phyloP scores from a whole-genome alignment of 2,329 filamentous ascomycete species.

The Mycocentrospora acerina region DNA sequence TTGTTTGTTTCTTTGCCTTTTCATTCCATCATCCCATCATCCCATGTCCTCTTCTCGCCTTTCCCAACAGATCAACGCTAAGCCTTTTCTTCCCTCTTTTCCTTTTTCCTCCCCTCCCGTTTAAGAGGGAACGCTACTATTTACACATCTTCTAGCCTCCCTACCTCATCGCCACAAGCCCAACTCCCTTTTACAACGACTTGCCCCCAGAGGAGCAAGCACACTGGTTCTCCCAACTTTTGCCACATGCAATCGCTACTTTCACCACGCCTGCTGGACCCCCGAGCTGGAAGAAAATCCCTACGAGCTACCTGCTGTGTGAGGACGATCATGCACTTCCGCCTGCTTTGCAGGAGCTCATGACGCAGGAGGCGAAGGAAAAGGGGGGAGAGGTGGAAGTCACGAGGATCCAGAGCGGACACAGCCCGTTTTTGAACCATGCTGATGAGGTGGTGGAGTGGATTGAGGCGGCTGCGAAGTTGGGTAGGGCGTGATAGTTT shows the following conservation, averaged over 20 bases:
- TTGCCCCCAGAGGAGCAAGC: constrained; percentile 22
- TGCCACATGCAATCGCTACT: constrained; percentile 27
- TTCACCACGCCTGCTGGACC: constrained; percentile 27
- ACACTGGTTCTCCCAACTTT: constrained; percentile 20
- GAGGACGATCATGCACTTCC: constrained; percentile 42
- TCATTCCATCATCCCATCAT: no score
- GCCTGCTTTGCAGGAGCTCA: constrained; percentile 29
- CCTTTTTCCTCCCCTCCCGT: not conserved
- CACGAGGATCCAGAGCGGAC: constrained; percentile 36
- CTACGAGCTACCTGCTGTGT: constrained; percentile 40
- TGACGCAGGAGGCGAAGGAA: constrained; percentile 29
- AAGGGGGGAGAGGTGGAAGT: constrained; percentile 32
- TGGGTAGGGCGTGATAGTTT: constrained; percentile 1
- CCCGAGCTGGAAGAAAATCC: constrained; percentile 40
- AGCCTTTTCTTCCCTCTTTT: no score
- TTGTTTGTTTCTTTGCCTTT: not conserved
- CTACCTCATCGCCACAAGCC: constrained; percentile 4
- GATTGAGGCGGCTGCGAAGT: constrained; percentile 31
- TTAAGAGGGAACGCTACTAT: not conserved
- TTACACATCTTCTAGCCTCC: not conserved
- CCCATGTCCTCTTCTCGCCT: constrained; percentile 2
- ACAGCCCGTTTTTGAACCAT: constrained; percentile 47
- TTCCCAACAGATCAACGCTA: constrained; percentile 4
- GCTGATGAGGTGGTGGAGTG: constrained; percentile 37
- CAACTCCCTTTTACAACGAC: constrained; percentile 32